phyloP scores from a whole-genome alignment of 305 asterid species.

The Fraxinus angustifolia region DNA sequence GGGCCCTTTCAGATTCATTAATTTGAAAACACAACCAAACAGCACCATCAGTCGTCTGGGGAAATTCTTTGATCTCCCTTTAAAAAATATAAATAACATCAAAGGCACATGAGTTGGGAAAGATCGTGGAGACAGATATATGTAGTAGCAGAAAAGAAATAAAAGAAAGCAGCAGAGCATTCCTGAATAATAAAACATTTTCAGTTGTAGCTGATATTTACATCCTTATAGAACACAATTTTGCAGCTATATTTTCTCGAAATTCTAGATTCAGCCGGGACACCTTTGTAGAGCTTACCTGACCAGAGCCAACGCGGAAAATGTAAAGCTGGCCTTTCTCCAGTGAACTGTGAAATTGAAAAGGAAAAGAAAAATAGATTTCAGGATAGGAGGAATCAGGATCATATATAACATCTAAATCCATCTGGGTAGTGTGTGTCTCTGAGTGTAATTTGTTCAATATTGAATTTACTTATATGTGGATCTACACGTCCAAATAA shows the following conservation, averaged over 20 bases:
- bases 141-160: neutral
- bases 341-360: slow-evolving; percentile 61
- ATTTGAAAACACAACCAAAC: neutral
- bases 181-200: neutral
- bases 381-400: slow-evolving; percentile 1
- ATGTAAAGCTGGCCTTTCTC: slow-evolving; percentile 82
- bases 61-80: neutral
- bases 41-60: neutral
- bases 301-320: slow-evolving; percentile 88
- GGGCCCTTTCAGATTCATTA: neutral
- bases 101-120: neutral
- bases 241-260: neutral
- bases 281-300: slow-evolving; percentile 48
- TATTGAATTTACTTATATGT: neutral
- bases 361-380: neutral
- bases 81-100: neutral
- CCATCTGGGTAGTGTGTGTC: neutral
- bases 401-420: neutral
- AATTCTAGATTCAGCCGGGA: neutral
- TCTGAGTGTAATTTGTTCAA: neutral
- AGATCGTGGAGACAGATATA: neutral
- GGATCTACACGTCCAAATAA: neutral
- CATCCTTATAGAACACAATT: neutral
- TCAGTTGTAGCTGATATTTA: neutral
- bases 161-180: neutral